Evolutionary conservation across 768 basidiomycete genomes (phyloP).

Genomic region (Psilocybe tampanensis): DNA sequence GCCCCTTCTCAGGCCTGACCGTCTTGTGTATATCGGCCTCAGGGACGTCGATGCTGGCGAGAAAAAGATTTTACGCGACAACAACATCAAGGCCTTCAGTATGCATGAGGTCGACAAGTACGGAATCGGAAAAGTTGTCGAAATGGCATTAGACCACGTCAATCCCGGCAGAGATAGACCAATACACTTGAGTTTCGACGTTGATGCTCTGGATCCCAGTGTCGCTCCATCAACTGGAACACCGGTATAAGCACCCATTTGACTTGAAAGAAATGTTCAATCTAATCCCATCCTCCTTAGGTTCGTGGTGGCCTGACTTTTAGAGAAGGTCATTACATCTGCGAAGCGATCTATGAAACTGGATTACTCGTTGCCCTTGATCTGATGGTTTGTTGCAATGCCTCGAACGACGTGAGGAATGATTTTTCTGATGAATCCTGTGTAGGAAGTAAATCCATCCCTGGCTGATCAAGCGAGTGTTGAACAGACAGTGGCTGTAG

Average conservation of each 20-base stretch:
- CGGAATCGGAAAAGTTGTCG: constrained; percentile 92
- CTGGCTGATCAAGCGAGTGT: constrained; percentile 76
- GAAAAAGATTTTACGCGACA: constrained; percentile 80
- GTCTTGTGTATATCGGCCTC: constrained; percentile 95
- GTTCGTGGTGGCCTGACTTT: constrained; percentile 96
- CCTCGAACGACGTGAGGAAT: constrained; percentile 10
- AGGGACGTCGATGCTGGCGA: constrained; percentile 92
- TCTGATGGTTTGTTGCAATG: constrained; percentile 72
- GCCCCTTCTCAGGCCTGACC: constrained; percentile 66
- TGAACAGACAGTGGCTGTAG: constrained; percentile 86
- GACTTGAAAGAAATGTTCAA: not conserved
- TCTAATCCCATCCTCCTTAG: constrained; percentile 31
- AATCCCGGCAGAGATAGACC: constrained; percentile 83
- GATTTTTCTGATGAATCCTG: not conserved
- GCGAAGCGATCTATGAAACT: constrained; percentile 91
- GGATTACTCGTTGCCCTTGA: constrained; percentile 91
- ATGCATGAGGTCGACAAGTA: constrained; percentile 93
- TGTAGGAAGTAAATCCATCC: constrained; percentile 95
- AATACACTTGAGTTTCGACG: constrained; percentile 96
- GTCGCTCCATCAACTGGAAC: constrained; percentile 97
- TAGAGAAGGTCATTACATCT: constrained; percentile 98
- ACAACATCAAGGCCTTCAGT: constrained; percentile 83
- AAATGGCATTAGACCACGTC: constrained; percentile 95
- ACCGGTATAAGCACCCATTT: constrained; percentile 54
- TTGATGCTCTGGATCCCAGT: constrained; percentile 90